Percentiles rank a stretch among this genome's conserved stretches.
Evolutionary conservation across 2,329 filamentous ascomycete species (phyloP).

Genomic region (Amesomyces nigricolor): DNA sequence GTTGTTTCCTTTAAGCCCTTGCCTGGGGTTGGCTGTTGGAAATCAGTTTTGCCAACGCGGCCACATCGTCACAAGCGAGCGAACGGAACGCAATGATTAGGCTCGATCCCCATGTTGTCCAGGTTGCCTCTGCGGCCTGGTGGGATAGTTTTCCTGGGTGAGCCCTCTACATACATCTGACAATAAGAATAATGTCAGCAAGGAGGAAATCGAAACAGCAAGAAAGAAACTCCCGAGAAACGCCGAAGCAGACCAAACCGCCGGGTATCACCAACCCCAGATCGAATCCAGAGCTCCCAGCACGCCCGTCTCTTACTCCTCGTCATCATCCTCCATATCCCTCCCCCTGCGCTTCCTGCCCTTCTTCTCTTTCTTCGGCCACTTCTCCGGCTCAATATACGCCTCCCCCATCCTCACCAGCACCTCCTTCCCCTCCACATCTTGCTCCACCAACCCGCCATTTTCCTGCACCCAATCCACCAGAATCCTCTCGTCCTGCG

Average conservation of each 20-base stretch:
- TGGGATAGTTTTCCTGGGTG: too few species aligned
- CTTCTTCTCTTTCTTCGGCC: not conserved
- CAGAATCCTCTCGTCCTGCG: not conserved
- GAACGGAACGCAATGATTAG: too few species aligned
- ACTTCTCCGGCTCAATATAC: not conserved
- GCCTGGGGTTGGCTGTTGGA: too few species aligned
- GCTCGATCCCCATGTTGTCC: too few species aligned
- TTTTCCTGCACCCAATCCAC: not conserved
- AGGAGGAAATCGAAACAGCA: not conserved
- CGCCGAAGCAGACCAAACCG: not conserved
- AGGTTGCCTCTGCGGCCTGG: too few species aligned
- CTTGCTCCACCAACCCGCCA: not conserved
- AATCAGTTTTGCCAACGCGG: too few species aligned
- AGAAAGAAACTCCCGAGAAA: not conserved
- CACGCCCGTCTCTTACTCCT: not conserved
- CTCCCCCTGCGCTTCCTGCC: not conserved
- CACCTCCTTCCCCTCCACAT: not conserved
- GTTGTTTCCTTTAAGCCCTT: too few species aligned
- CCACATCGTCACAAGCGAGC: too few species aligned
- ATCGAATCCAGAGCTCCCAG: not conserved
- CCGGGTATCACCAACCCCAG: not conserved
- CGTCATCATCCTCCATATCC: not conserved
- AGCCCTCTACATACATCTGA: too few species aligned
- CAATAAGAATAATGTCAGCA: too few species aligned
- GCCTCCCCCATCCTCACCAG: slow-evolving; percentile 9